phyloP scores from a whole-genome alignment of 2,329 filamentous ascomycete species.

The Pseudogymnoascus sp. region DNA sequence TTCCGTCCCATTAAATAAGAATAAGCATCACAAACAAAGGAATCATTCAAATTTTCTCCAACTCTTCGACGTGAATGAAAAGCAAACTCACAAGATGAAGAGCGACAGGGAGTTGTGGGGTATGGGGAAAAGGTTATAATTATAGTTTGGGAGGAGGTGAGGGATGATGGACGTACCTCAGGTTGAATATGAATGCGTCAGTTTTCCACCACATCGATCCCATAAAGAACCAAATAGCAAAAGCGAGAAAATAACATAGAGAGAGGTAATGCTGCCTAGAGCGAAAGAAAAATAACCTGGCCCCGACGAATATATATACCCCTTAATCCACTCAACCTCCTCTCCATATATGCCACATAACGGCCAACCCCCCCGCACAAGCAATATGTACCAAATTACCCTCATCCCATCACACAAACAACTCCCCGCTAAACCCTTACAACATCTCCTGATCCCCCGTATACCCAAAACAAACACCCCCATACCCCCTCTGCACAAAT shows the following conservation, averaged over 20 bases:
- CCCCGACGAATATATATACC: not conserved
- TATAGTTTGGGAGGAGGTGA: not conserved
- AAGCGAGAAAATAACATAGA: not conserved
- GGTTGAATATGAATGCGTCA: not conserved
- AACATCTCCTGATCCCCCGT: constrained; percentile 2
- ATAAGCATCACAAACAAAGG: not conserved
- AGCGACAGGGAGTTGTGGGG: not conserved
- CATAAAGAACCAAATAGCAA: not conserved
- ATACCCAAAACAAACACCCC: not conserved
- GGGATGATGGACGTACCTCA: not conserved
- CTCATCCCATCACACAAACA: not conserved
- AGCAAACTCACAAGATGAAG: not conserved
- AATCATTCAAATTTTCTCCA: not conserved
- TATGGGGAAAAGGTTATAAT: not conserved
- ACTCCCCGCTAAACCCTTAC: not conserved
- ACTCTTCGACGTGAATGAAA: not conserved
- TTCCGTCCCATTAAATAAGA: not conserved
- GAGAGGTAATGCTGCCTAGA: not conserved
- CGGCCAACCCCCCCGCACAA: not conserved
- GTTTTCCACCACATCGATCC: not conserved
- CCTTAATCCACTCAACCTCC: not conserved
- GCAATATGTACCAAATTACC: not conserved
- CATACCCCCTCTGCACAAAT: constrained; percentile 41
- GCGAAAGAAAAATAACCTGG: not conserved
- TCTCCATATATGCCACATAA: not conserved